phyloP scores from a whole-genome alignment of 441 rosid species.

The Aleurites moluccanus region DNA sequence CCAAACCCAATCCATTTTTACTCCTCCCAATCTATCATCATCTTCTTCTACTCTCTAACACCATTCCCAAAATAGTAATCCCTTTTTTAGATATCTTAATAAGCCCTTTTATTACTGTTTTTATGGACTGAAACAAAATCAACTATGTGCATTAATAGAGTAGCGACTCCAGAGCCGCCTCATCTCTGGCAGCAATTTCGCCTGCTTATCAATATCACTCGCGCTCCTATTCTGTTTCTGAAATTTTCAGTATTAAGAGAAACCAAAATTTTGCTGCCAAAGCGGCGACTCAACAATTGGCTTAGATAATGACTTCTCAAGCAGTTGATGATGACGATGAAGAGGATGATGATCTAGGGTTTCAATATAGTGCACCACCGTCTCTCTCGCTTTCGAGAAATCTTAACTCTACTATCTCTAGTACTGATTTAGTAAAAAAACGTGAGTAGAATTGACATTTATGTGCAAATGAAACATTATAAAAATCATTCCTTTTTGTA shows the following conservation, averaged over 20 bases:
- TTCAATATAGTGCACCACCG: slow-evolving; percentile 88
- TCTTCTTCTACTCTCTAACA: no score
- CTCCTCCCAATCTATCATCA: no score
- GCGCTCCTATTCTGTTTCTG: slow-evolving; percentile 49
- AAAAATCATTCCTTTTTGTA: no score
- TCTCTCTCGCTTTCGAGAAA: slow-evolving; percentile 61
- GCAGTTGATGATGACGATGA: slow-evolving; percentile 47
- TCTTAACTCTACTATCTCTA: slow-evolving; percentile 4
- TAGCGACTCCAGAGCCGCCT: slow-evolving; percentile 46
- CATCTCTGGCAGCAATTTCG: slow-evolving; percentile 52
- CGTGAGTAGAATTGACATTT: no score
- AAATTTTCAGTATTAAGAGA: slow-evolving; percentile 60
- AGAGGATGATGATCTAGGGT: slow-evolving; percentile 49
- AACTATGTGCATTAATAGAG: slow-evolving; percentile 64
- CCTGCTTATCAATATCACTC: slow-evolving; percentile 61
- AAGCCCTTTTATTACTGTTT: not conserved
- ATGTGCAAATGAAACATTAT: no score
- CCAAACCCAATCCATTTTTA: no score
- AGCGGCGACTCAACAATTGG: slow-evolving; percentile 91
- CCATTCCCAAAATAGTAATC: no score
- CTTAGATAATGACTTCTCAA: slow-evolving; percentile 96
- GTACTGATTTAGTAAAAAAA: no score
- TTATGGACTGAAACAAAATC: slow-evolving; percentile 59
- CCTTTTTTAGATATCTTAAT: no score
- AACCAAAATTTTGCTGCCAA: slow-evolving; percentile 87